Percentiles rank a stretch among this genome's conserved stretches.
These are phyloP conservation scores for Podospora appendiculata DNA, from an alignment of 495 filamentous ascomycete genomes.

Conservation along the genomic window DNA sequence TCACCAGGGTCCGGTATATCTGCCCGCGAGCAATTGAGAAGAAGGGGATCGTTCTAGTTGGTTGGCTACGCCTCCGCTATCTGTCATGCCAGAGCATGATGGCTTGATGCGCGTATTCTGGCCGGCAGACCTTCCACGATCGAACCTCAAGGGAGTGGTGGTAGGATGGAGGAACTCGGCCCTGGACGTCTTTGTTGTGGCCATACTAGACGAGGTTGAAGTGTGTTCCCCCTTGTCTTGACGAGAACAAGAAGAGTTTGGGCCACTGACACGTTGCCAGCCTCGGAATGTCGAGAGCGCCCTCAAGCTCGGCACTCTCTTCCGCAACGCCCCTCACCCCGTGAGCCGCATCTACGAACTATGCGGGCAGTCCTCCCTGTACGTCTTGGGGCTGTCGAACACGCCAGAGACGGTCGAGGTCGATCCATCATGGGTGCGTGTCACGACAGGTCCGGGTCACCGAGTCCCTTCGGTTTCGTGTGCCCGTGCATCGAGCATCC, in stretches of 20 bases:
- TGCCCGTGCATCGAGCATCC: conserved; percentile 58
- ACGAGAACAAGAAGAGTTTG: background rate
- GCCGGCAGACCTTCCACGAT: conserved; percentile 78
- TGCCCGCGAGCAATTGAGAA: conserved; percentile 87
- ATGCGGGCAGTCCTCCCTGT: conserved; percentile 74
- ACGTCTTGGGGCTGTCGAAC: conserved; percentile 80
- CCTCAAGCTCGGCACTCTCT: conserved; percentile 72
- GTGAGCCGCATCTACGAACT: conserved; percentile 73
- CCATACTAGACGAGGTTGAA: conserved; percentile 86
- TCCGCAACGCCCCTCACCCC: conserved; percentile 75
- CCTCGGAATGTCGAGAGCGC: conserved; percentile 76
- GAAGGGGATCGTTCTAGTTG: conserved; percentile 84
- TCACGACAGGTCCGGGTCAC: conserved; percentile 48
- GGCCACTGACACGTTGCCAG: conserved; percentile 21
- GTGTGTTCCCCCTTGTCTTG: conserved; percentile 37
- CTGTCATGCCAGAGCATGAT: conserved; percentile 85
- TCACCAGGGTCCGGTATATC: conserved; percentile 77
- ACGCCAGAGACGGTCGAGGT: conserved; percentile 40
- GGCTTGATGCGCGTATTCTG: conserved; percentile 96
- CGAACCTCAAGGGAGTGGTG: conserved; percentile 68
- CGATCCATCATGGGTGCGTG: conserved; percentile 64
- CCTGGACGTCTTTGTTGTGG: conserved; percentile 81
- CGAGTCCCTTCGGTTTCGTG: conserved; percentile 67
- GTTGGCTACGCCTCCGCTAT: conserved; percentile 18
- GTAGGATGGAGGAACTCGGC: conserved; percentile 95